phyloP scores from a whole-genome alignment of 306 rosid species.

The Cicer yamashitae region DNA sequence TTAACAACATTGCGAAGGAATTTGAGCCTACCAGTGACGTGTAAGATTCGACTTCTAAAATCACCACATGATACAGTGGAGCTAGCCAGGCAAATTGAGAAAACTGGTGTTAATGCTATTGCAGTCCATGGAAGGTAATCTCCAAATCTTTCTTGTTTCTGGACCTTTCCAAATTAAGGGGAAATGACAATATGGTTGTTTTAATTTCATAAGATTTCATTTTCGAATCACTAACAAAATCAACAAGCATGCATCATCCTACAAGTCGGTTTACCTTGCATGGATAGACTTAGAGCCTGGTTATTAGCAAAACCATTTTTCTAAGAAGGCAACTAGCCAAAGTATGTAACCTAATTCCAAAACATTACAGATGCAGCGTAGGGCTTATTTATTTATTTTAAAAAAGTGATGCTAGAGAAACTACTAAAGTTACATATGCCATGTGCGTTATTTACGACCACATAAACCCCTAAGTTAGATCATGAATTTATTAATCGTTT shows the following conservation, averaged over 20 bases:
- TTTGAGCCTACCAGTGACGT: conserved; percentile 79
- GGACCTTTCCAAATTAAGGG: background rate
- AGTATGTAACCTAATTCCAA: background rate
- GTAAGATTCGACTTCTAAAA: conserved; percentile 84
- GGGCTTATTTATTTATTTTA: background rate
- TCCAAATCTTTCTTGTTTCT: conserved; percentile 29
- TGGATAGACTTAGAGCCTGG: background rate
- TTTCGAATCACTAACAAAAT: conserved; percentile 32
- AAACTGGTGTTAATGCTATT: conserved; percentile 87
- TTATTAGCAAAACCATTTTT: conserved; percentile 23
- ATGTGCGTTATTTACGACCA: background rate
- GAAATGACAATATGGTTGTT: conserved; percentile 8
- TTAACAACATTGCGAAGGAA: conserved; percentile 86
- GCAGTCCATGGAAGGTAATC: conserved; percentile 92
- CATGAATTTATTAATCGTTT: conserved; percentile 8
- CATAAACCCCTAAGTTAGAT: background rate
- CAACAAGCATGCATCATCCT: conserved; percentile 14
- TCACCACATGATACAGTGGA: conserved; percentile 82
- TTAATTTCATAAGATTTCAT: conserved; percentile 28
- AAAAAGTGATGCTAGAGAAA: conserved; percentile 22
- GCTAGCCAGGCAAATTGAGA: conserved; percentile 82
- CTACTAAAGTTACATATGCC: background rate
- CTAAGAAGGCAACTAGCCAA: conserved; percentile 31
- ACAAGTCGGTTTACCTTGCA: background rate
- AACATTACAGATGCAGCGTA: background rate